Evolutionary conservation across 2,329 filamentous ascomycete species (phyloP).

Genomic region (Epichloe amarillans): DNA sequence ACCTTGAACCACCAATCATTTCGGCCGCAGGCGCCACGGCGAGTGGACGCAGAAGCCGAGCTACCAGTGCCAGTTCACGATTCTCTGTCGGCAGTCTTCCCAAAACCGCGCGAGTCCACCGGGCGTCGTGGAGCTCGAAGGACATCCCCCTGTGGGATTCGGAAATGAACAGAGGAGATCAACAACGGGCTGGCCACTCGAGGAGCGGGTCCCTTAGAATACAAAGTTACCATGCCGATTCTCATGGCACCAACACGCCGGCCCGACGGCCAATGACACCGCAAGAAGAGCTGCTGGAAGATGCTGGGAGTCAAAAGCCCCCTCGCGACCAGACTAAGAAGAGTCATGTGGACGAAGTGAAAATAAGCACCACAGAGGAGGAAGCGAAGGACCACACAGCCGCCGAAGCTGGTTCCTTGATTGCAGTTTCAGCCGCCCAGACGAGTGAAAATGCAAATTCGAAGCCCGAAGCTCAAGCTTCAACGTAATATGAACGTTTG

Average conservation of each 20-base stretch:
- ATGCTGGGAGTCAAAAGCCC: neutral
- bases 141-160: conserved; percentile 34
- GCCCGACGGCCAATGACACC: conserved; percentile 18
- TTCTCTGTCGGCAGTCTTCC: conserved; percentile 33
- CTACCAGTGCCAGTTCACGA: conserved; percentile 32
- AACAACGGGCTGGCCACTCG: conserved; percentile 14
- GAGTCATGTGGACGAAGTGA: neutral
- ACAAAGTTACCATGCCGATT: conserved; percentile 11
- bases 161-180: conserved; percentile 20
- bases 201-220: conserved; percentile 20
- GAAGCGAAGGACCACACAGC: neutral
- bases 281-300: conserved; percentile 15
- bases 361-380: neutral
- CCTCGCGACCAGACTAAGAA: neutral
- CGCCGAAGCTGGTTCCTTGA: neutral
- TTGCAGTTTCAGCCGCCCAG: neutral
- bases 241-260: conserved; percentile 7
- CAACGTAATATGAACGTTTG: neutral
- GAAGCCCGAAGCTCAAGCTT: neutral
- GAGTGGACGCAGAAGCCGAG: conserved; percentile 21
- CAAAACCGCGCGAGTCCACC: conserved; percentile 33
- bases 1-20: neutral
- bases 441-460: neutral
- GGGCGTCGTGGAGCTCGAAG: conserved; percentile 37
- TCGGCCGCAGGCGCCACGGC: neutral